Conservation (phyloP, 2,329 filamentous ascomycete genomes). For the Dothistroma septosporum region DNA sequence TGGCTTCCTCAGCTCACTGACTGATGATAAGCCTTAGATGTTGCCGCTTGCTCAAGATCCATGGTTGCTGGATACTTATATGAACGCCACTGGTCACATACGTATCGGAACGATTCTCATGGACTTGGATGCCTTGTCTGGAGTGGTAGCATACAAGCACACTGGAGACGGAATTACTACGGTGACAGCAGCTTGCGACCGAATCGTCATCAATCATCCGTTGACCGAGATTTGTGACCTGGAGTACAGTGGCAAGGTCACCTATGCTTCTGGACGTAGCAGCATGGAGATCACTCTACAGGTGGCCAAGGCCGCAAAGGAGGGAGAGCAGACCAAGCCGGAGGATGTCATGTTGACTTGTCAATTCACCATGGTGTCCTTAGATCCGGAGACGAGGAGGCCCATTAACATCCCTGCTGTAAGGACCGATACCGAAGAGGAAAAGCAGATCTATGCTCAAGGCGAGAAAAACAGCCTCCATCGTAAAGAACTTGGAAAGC, state of each 20-base stretch:
- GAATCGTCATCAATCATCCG: constrained; percentile 65
- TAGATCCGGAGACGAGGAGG: constrained; percentile 64
- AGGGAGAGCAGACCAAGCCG: constrained; percentile 53
- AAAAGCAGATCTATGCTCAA: constrained; percentile 58
- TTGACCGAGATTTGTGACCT: constrained; percentile 74
- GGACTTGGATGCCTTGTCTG: constrained; percentile 74
- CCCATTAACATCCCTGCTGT: constrained; percentile 60
- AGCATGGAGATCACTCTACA: constrained; percentile 72
- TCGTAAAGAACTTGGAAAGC: constrained; percentile 60
- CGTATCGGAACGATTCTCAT: constrained; percentile 70
- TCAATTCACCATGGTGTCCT: constrained; percentile 72
- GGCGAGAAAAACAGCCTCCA: constrained; percentile 64
- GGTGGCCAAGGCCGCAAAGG: constrained; percentile 62
- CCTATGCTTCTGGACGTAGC: constrained; percentile 68
- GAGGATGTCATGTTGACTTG: constrained; percentile 67
- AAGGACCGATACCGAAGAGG: constrained; percentile 59
- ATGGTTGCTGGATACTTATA: constrained; percentile 72
- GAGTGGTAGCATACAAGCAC: constrained; percentile 71
- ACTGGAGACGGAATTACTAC: constrained; percentile 61
- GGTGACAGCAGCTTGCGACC: constrained; percentile 61
- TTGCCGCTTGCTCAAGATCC: constrained; percentile 68
- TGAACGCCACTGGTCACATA: constrained; percentile 72
- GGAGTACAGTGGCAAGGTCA: constrained; percentile 64
- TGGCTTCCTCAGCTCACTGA: constrained; percentile 18
- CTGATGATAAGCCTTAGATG: constrained; percentile 43